These are phyloP conservation scores for Trichophyton schoenleinii DNA, from an alignment of 2,329 filamentous ascomycete genomes.

Conservation along the genomic window DNA sequence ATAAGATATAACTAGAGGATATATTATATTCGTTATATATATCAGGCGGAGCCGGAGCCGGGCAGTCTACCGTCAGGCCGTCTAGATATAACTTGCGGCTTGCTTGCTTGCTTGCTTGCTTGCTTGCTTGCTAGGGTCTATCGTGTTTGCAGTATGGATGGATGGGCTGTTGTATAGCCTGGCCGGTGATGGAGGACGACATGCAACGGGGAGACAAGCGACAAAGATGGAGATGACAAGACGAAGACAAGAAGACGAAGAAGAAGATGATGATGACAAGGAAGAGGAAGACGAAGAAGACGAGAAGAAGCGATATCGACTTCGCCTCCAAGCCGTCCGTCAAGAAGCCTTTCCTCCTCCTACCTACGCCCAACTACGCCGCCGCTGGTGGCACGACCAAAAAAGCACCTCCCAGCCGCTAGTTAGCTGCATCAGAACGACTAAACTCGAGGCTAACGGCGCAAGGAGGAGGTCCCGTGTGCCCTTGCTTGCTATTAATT, in stretches of 20 bases:
- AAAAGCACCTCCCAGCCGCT: background rate
- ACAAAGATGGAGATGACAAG: background rate
- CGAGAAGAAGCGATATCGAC: background rate
- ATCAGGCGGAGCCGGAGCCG: too few relatives aligned
- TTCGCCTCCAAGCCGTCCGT: background rate
- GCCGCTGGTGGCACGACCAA: background rate
- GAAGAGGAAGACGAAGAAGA: background rate
- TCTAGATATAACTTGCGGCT: too few relatives aligned
- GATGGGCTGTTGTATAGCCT: background rate
- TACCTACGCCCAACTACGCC: background rate
- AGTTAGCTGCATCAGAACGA: background rate
- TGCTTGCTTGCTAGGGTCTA: background rate
- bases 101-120: background rate
- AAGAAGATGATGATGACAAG: background rate
- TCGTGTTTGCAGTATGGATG: background rate
- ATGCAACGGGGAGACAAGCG: background rate
- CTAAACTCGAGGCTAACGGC: background rate
- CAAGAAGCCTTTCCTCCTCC: background rate
- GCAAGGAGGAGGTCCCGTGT: slow-evolving; percentile 1
- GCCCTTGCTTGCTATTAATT: background rate
- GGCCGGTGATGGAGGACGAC: background rate
- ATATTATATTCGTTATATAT: too few relatives aligned
- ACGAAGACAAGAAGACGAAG: background rate
- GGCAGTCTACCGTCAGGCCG: too few relatives aligned
- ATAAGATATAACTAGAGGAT: too few relatives aligned